phyloP scores from a whole-genome alignment of 345 rosid genomes.

The Eucalyptus melliodora region DNA sequence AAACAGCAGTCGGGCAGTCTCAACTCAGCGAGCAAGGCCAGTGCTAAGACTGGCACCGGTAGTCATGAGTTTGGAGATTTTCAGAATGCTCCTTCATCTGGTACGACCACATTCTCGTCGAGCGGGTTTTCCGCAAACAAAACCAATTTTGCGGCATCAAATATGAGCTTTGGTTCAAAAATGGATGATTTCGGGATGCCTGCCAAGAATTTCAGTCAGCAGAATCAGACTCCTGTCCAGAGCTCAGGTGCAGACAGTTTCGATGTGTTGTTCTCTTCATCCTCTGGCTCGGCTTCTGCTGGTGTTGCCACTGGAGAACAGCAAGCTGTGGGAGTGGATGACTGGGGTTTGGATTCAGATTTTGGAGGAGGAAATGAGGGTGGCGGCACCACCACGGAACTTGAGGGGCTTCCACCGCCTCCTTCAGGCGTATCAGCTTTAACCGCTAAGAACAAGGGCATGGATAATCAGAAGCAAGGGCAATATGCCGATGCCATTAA shows the following conservation, averaged over 20 bases:
- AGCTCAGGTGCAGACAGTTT: constrained; percentile 43
- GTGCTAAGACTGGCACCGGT: constrained; percentile 18
- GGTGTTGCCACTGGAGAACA: constrained; percentile 25
- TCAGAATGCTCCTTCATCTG: constrained; percentile 43
- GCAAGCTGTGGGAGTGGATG: constrained; percentile 41
- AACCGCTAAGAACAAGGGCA: constrained; percentile 76
- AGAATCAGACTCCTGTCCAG: constrained; percentile 27
- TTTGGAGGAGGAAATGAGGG: constrained; percentile 51
- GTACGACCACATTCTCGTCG: constrained; percentile 22
- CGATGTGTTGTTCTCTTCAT: constrained; percentile 39
- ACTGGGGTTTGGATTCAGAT: constrained; percentile 76
- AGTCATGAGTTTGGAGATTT: constrained; percentile 35
- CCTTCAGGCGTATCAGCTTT: constrained; percentile 76
- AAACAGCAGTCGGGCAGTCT: constrained; percentile 43
- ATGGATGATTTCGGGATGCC: constrained; percentile 46
- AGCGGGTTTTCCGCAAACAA: constrained; percentile 19
- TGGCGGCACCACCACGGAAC: constrained; percentile 62
- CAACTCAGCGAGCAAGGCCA: constrained; percentile 34
- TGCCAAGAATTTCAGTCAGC: constrained; percentile 20
- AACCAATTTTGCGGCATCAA: constrained; percentile 23
- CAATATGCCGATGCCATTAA: constrained; percentile 97
- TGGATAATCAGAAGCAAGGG: constrained; percentile 81
- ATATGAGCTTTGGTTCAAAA: constrained; percentile 4
- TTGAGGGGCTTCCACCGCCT: constrained; percentile 96
- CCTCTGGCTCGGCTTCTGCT: constrained; percentile 23